Evolutionary conservation across 228 moss, liverwort and hornwort species (phyloP).

Genomic region (Sphagnum fallax): DNA sequence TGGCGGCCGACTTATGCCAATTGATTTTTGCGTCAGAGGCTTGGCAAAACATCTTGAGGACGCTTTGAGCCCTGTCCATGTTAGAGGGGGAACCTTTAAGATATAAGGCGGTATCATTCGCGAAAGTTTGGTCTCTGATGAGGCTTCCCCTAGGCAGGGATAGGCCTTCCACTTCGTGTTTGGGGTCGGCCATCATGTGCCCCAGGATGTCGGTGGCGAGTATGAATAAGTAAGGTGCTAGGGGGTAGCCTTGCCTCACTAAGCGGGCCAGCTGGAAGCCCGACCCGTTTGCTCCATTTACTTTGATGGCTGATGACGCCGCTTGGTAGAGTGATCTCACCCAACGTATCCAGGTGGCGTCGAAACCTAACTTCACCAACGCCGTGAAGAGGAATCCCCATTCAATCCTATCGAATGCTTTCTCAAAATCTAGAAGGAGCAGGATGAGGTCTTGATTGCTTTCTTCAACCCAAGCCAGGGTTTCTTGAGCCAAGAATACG

Average conservation of each 20-base stretch:
- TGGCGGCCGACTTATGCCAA: neutral
- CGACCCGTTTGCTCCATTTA: accelerated
- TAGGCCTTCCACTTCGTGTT: neutral
- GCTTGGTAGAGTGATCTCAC: neutral
- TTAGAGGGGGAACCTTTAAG: neutral
- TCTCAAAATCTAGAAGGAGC: neutral
- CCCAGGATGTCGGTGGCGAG: neutral
- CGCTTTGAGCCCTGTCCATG: neutral
- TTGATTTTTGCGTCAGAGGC: neutral
- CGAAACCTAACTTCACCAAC: neutral
- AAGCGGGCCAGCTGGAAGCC: neutral
- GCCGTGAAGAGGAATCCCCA: neutral
- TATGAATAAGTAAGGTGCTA: neutral
- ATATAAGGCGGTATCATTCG: neutral
- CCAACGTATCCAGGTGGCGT: neutral
- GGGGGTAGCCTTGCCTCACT: neutral
- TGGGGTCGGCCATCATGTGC: neutral
- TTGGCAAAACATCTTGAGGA: neutral
- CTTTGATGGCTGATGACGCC: neutral
- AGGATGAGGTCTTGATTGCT: neutral
- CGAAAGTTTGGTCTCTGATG: neutral
- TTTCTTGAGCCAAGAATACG: neutral
- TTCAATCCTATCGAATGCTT: neutral
- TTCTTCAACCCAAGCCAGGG: neutral
- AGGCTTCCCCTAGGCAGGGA: neutral